Conservation (phyloP, 495 filamentous ascomycete genomes). For the Emericellopsis terricola region DNA sequence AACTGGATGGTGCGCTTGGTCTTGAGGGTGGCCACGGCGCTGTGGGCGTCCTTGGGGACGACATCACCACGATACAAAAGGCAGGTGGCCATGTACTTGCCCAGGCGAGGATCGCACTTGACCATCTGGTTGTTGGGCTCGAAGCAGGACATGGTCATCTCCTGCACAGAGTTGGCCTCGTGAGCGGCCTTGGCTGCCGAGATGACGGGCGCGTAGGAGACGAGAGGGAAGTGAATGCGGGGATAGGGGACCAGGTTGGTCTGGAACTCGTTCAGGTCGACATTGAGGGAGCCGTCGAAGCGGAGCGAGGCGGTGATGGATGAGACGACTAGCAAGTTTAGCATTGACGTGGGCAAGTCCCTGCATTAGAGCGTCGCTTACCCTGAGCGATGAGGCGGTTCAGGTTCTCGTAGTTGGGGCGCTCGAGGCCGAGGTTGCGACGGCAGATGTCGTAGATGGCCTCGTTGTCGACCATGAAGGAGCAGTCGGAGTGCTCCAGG, state of each 20-base stretch:
- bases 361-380: constrained; percentile 18
- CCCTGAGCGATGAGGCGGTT: constrained; percentile 84
- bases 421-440: constrained; percentile 73
- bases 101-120: constrained; percentile 77
- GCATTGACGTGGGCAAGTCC: too few relatives aligned
- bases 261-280: constrained; percentile 89
- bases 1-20: constrained; percentile 79
- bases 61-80: constrained; percentile 83
- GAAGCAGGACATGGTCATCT: constrained; percentile 80
- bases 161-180: constrained; percentile 81
- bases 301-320: constrained; percentile 81
- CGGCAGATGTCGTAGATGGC: constrained; percentile 88
- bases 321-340: constrained; percentile 68
- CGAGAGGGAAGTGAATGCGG: constrained; percentile 81
- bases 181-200: constrained; percentile 66
- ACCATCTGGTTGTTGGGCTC: constrained; percentile 97
- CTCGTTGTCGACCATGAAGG: constrained; percentile 86
- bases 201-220: constrained; percentile 78
- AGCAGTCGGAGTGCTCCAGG: constrained; percentile 85
- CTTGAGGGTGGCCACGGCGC: constrained; percentile 66
- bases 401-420: constrained; percentile 71
- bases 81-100: constrained; percentile 90
- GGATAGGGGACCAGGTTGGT: constrained; percentile 87
- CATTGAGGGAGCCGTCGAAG: constrained; percentile 81
- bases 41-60: constrained; percentile 67